Percentiles rank a stretch among this genome's conserved stretches.
phyloP scores from a whole-genome alignment of 2,329 filamentous ascomycete species.

The Capronia americana region DNA sequence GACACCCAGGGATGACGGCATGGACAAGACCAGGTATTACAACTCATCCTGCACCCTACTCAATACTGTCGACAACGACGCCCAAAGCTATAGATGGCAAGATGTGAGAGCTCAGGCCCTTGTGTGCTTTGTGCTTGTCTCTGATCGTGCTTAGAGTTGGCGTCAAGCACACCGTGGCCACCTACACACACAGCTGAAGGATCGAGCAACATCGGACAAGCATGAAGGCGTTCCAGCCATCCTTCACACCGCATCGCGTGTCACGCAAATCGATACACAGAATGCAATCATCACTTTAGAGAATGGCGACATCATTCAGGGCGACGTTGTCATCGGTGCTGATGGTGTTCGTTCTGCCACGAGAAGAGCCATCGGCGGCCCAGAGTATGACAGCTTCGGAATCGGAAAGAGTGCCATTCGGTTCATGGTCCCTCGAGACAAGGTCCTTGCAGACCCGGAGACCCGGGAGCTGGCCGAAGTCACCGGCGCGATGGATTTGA shows the following conservation, averaged over 20 bases:
- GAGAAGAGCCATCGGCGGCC: slow-evolving; percentile 32
- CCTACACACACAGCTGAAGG: neutral
- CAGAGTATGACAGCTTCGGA: slow-evolving; percentile 32
- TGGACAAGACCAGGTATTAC: too few species aligned
- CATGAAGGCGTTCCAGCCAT: slow-evolving; percentile 33
- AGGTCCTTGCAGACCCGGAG: slow-evolving; percentile 42
- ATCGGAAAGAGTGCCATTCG: slow-evolving; percentile 42
- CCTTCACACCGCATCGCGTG: neutral
- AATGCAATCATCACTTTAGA: slow-evolving; percentile 23
- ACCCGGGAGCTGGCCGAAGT: slow-evolving; percentile 42
- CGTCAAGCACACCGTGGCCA: neutral
- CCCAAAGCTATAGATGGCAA: too few species aligned
- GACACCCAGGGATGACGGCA: too few species aligned
- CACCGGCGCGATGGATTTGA: neutral
- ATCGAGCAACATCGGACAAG: neutral
- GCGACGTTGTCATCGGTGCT: slow-evolving; percentile 32
- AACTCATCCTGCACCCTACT: too few species aligned
- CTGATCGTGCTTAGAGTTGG: neutral
- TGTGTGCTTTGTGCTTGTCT: too few species aligned
- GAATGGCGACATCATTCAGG: neutral
- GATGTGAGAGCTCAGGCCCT: too few species aligned
- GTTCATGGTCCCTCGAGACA: slow-evolving; percentile 45
- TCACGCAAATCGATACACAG: neutral
- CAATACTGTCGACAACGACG: too few species aligned
- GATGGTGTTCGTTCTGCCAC: slow-evolving; percentile 25